phyloP scores from a whole-genome alignment of 1,284 basidiomycete species.

The Anthracocystis setariae region DNA sequence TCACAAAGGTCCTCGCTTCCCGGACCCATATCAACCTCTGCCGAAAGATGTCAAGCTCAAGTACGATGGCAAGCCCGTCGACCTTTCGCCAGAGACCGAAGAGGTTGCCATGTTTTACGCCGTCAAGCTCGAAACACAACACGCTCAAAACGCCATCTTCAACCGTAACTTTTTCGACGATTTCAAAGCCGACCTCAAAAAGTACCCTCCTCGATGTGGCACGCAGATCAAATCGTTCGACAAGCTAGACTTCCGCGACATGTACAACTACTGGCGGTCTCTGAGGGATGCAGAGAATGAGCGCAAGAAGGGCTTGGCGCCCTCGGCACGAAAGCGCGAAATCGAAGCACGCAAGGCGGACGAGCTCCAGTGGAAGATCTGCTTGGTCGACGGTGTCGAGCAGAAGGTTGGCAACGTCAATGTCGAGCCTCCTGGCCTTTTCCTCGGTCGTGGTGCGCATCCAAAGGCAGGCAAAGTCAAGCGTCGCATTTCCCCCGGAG shows the following conservation, averaged over 20 bases:
- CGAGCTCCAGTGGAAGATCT: conserved; percentile 85
- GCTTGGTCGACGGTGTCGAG: conserved; percentile 90
- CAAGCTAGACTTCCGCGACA: conserved; percentile 91
- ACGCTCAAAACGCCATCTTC: conserved; percentile 87
- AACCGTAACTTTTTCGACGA: conserved; percentile 97
- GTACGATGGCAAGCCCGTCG: conserved; percentile 85
- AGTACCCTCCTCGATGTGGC: conserved; percentile 80
- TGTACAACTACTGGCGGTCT: conserved; percentile 82
- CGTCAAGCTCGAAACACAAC: conserved; percentile 90
- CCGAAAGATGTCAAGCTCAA: conserved; percentile 90
- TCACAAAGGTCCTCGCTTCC: conserved; percentile 95
- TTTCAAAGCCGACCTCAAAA: conserved; percentile 80
- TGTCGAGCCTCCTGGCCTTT: conserved; percentile 95
- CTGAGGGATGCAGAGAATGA: conserved; percentile 82
- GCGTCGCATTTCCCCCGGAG: conserved; percentile 71
- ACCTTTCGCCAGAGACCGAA: conserved; percentile 85
- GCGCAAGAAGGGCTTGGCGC: conserved; percentile 86
- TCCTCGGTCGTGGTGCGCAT: conserved; percentile 96
- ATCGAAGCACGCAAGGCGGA: conserved; percentile 85
- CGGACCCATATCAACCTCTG: conserved; percentile 88
- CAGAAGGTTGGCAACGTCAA: conserved; percentile 99
- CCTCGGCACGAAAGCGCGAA: conserved; percentile 70
- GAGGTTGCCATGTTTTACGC: conserved; percentile 98
- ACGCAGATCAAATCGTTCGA: conserved; percentile 82
- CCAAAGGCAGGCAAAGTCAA: conserved; percentile 97